Evolutionary conservation across 148 eudicot genomes (phyloP), one percentile per base, ranked within the genome.

Genomic region (Fagopyrum esculentum): DNA sequence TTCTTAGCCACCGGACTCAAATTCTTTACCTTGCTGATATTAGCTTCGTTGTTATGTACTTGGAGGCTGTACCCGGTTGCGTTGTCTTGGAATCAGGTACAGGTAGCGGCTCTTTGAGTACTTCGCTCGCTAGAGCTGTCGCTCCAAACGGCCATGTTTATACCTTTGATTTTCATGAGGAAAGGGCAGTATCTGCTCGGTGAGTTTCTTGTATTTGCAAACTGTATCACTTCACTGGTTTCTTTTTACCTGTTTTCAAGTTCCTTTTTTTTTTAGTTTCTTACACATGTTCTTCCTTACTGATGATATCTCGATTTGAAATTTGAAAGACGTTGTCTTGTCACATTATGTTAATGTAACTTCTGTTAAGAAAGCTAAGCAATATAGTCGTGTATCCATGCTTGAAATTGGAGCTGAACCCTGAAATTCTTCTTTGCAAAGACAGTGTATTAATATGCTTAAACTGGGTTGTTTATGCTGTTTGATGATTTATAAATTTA

Each of bases 161-260:
- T 74, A 90, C 97, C 13, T 95, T 90, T 78, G 97, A 95, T 88
- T 95, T 95, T 73, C 98, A 95, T 83, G 96, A 94, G 79, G 85
- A 86, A 77, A 87, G 98, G 79, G 98, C 96, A 82, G 84, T 78
- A 43, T 85, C 89, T 5, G 98, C 98, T 45, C 90, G 98, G 97
- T 93, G 68, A 82, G 79, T 69, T 52, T 49, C 40, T 12, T 22
- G 15, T 6, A 30, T 48, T 6, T 72, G 15, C 15, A 49, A 10
- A 35, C 40, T 35, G 40, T 35, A 35, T 35, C 40, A 35, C 40
- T 1, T 35, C 40, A 35, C 40, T 35, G 40, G 2, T 35, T 35
- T 35, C 3, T 35, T 35, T 22, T 22, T 22, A 22, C 26, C 26
- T 22, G 26, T 22, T 22, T 22, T 22, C 26, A 22, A 22, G 2